These are phyloP conservation scores for Choiromyces venosus DNA, from an alignment of 495 filamentous ascomycete genomes.

Conservation along the genomic window DNA sequence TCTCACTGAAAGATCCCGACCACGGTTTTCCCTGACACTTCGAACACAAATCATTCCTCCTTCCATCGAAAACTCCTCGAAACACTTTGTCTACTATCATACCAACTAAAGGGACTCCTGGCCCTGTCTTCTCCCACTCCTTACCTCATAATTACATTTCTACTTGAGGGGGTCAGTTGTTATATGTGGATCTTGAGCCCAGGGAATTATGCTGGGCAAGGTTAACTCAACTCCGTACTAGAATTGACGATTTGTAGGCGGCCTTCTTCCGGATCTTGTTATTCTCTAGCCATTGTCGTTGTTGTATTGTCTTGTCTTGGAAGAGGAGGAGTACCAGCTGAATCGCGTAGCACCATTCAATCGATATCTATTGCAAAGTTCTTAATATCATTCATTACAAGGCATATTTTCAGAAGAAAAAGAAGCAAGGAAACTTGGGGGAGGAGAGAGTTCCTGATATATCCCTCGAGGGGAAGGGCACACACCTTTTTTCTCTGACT, in stretches of 20 bases:
- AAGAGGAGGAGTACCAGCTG: background rate
- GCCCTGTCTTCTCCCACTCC: constrained; percentile 22
- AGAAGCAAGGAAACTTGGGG: constrained; percentile 6
- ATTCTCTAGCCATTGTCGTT: constrained; percentile 3
- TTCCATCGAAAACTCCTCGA: constrained; percentile 4
- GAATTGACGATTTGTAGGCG: constrained; percentile 31
- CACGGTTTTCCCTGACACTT: constrained; percentile 19
- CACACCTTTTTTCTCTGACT: constrained; percentile 33
- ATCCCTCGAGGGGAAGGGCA: constrained; percentile 27
- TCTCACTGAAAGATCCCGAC: constrained; percentile 18
- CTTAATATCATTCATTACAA: constrained; percentile 8
- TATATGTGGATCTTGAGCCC: constrained; percentile 36
- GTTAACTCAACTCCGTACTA: constrained; percentile 24
- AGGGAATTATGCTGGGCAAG: constrained; percentile 35
- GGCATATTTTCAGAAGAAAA: constrained; percentile 12
- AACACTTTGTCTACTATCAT: constrained; percentile 26
- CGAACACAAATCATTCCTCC: constrained; percentile 11
- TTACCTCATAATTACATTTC: constrained; percentile 15
- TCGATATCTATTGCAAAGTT: constrained; percentile 8
- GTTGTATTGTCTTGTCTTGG: constrained; percentile 27
- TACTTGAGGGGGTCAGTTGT: constrained; percentile 15
- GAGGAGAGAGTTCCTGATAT: constrained; percentile 12
- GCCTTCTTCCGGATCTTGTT: constrained; percentile 15
- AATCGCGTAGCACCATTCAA: constrained; percentile 23
- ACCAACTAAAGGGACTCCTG: background rate